These are phyloP conservation scores for Acanthamoeba castellanii DNA, from an alignment of 208 protist genomes.

Conservation along the genomic window DNA sequence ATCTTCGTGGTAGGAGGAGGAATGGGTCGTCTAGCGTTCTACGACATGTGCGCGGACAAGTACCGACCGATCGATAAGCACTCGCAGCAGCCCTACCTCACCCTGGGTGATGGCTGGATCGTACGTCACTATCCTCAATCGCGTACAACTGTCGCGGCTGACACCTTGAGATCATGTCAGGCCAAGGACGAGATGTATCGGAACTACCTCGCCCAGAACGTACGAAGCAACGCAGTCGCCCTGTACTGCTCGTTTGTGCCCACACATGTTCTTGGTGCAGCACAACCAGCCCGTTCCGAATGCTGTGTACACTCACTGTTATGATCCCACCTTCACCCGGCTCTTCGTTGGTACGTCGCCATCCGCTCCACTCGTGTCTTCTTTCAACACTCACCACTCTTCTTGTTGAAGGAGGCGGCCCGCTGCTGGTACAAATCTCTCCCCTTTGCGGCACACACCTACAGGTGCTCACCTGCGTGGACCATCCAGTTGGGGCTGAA, in stretches of 20 bases:
- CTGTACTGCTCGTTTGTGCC: not conserved
- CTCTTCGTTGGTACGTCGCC: conserved; percentile 29
- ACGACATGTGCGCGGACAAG: conserved; percentile 5
- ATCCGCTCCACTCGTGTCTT: not conserved
- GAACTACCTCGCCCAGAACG: not conserved
- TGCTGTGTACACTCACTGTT: conserved; percentile 11
- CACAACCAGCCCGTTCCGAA: not conserved
- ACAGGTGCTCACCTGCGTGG: too few relatives aligned
- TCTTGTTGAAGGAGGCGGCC: not conserved
- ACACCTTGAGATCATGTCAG: not conserved
- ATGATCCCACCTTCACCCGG: not conserved
- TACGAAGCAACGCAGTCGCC: not conserved
- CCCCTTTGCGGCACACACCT: not conserved
- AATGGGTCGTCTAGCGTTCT: not conserved
- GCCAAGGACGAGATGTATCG: not conserved
- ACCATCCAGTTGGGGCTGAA: not conserved
- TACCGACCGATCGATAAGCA: not conserved
- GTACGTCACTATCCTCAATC: not conserved
- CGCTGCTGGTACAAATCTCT: conserved; percentile 11
- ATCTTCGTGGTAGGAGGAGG: not conserved
- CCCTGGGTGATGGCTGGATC: not conserved
- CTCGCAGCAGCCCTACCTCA: not conserved
- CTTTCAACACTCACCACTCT: not conserved
- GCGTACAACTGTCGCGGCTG: too few relatives aligned
- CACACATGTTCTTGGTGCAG: not conserved